These are phyloP conservation scores for Helotiales sp. DNA, from an alignment of 2,329 filamentous ascomycete species.

Conservation along the genomic window DNA sequence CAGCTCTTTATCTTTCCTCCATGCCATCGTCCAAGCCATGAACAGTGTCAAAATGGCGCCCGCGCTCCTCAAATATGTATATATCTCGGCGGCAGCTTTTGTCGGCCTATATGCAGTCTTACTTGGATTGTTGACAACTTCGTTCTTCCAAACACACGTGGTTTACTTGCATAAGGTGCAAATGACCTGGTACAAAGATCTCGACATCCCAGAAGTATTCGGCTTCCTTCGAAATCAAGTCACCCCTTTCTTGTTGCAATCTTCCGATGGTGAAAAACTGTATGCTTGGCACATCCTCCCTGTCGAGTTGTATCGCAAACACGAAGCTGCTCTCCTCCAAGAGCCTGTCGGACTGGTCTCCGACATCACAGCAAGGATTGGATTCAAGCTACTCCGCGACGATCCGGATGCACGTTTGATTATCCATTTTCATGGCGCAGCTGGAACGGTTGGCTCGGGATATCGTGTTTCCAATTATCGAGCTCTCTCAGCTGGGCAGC, in stretches of 20 bases:
- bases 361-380: constrained; percentile 29
- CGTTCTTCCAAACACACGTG: constrained; percentile 50
- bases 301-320: constrained; percentile 68
- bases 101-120: constrained; percentile 44
- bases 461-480: constrained; percentile 76
- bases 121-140: constrained; percentile 44
- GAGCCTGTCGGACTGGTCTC: constrained; percentile 36
- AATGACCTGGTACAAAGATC: constrained; percentile 68
- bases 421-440: constrained; percentile 45
- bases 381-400: constrained; percentile 60
- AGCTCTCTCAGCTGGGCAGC: constrained; percentile 68
- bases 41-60: background rate
- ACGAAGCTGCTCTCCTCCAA: constrained; percentile 60
- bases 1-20: no score
- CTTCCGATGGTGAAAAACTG: constrained; percentile 70
- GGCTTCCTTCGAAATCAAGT: constrained; percentile 78
- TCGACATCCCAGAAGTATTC: constrained; percentile 75
- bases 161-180: constrained; percentile 83
- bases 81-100: constrained; percentile 26
- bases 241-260: constrained; percentile 74
- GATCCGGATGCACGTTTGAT: constrained; percentile 64
- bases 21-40: background rate
- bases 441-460: constrained; percentile 62
- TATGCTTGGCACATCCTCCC: constrained; percentile 91
- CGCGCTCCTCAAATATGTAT: constrained; percentile 23